A percentile compares a stretch with the other conserved stretches of the same genome.
phyloP scores from a whole-genome alignment of 139 green algal species.

The Coelastrella sp. region DNA sequence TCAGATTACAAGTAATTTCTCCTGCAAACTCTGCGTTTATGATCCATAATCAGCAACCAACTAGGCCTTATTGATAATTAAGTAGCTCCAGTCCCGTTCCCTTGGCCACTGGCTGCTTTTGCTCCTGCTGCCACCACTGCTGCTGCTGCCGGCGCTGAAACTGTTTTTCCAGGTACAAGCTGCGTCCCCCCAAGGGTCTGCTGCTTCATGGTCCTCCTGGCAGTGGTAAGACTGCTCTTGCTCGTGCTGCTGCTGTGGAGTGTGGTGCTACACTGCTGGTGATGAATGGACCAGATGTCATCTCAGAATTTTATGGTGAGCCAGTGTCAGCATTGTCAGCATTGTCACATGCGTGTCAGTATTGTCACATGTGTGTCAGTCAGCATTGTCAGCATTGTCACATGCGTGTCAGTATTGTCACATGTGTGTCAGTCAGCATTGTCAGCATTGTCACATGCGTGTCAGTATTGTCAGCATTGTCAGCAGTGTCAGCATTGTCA shows the following conservation, averaged over 20 bases:
- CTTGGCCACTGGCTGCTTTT: background rate
- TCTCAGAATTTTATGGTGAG: slow-evolving; percentile 72
- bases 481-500: too few species aligned
- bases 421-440: too few species aligned
- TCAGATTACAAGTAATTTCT: too few species aligned
- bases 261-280: slow-evolving; percentile 74
- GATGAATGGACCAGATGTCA: slow-evolving; percentile 87
- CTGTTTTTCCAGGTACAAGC: slow-evolving; percentile 47
- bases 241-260: slow-evolving; percentile 72
- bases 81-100: too few species aligned
- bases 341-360: background rate
- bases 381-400: too few species aligned
- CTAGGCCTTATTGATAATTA: too few species aligned
- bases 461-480: too few species aligned
- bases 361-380: background rate
- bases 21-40: too few species aligned
- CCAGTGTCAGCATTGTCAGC: background rate
- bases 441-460: too few species aligned
- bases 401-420: too few species aligned
- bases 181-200: slow-evolving; percentile 78
- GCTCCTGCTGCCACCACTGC: background rate
- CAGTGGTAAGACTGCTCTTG: slow-evolving; percentile 87
- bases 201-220: slow-evolving; percentile 90
- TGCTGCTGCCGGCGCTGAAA: background rate
- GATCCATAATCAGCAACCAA: too few species aligned